phyloP scores from a whole-genome alignment of 2,329 filamentous ascomycete genomes.

The Epichloe sibirici region DNA sequence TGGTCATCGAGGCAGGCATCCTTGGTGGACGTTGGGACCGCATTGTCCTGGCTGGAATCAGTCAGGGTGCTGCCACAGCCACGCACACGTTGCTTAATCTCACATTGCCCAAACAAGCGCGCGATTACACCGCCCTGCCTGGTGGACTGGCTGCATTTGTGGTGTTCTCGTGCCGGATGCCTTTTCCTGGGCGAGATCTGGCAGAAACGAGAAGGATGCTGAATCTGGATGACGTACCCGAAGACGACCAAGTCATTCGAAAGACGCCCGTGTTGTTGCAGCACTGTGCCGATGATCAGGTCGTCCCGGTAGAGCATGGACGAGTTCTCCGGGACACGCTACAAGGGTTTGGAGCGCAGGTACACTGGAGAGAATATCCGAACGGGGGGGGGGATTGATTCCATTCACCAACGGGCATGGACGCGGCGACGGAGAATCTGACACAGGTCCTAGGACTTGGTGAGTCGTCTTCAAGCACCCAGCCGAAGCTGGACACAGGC shows the following conservation, averaged over 20 bases:
- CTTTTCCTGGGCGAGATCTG: constrained; percentile 21
- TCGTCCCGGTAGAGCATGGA: constrained; percentile 27
- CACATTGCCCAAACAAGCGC: constrained; percentile 9
- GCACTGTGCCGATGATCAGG: constrained; percentile 31
- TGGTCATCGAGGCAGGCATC: constrained; percentile 21
- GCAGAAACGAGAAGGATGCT: constrained; percentile 21
- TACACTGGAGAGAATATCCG: constrained; percentile 29
- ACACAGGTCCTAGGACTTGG: background rate
- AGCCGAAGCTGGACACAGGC: background rate
- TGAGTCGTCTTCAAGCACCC: no score
- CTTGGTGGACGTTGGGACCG: constrained; percentile 25
- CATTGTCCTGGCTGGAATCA: constrained; percentile 33
- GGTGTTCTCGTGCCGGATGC: constrained; percentile 25
- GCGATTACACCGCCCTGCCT: background rate
- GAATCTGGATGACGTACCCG: constrained; percentile 13
- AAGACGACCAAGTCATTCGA: constrained; percentile 20
- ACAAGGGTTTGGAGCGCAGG: constrained; percentile 22
- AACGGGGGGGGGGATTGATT: constrained; percentile 29
- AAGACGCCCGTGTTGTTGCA: constrained; percentile 32
- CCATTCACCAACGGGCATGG: constrained; percentile 29
- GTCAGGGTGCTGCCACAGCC: constrained; percentile 31
- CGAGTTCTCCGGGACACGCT: constrained; percentile 22
- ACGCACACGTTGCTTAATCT: constrained; percentile 26
- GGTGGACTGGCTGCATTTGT: constrained; percentile 21
- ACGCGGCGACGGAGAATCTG: constrained; percentile 27